Conservation (phyloP, 805 yeast species). For the Monosporozyma servazzii region DNA sequence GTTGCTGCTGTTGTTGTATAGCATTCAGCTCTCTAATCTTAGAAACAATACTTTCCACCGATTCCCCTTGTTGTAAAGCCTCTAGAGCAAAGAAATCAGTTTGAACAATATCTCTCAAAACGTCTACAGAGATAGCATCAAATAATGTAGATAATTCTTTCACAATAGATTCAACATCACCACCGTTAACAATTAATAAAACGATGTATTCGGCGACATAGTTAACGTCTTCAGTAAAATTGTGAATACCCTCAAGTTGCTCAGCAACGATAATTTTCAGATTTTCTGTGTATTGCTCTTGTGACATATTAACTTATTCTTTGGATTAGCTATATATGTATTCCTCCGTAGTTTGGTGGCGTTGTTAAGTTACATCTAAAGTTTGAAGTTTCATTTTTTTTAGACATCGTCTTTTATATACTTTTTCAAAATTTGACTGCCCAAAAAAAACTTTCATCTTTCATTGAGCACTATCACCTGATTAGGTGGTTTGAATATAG, state of each 20-base stretch:
- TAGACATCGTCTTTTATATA: neutral
- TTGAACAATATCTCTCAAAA: constrained; percentile 48
- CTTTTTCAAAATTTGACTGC: neutral
- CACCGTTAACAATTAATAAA: constrained; percentile 61
- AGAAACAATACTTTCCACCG: constrained; percentile 23
- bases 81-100: constrained; percentile 50
- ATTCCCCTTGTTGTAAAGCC: constrained; percentile 31
- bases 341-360: neutral
- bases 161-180: constrained; percentile 50
- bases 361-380: neutral
- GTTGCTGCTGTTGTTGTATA: constrained; percentile 3
- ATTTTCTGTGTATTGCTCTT: constrained; percentile 29
- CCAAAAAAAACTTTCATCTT: neutral
- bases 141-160: constrained; percentile 53
- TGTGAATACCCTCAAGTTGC: constrained; percentile 33
- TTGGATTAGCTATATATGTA: neutral
- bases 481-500: neutral
- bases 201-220: constrained; percentile 69
- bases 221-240: constrained; percentile 42
- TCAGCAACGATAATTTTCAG: constrained; percentile 37
- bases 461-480: neutral
- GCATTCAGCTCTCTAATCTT: constrained; percentile 22
- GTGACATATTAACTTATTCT: constrained; percentile 14
- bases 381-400: neutral
- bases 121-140: constrained; percentile 51